Evolutionary conservation across 164 flowering plant genomes (phyloP).

Genomic region (Annona squamosa): DNA sequence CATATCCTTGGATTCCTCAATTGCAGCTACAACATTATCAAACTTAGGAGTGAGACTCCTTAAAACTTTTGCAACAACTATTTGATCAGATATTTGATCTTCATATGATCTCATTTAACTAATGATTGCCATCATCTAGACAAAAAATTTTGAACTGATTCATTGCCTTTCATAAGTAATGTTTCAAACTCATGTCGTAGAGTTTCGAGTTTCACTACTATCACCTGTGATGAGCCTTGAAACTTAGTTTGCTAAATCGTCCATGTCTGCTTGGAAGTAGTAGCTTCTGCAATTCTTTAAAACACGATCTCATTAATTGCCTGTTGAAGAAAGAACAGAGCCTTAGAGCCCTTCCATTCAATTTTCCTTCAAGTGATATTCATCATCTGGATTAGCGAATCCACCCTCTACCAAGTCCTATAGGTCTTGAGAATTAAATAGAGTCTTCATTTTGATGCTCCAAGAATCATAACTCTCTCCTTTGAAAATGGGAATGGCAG

Average conservation of each 20-base stretch:
- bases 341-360: constrained; percentile 1
- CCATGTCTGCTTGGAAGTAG: background rate
- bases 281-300: background rate
- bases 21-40: background rate
- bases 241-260: background rate
- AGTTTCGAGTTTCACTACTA: background rate
- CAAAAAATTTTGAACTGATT: background rate
- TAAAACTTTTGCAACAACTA: background rate
- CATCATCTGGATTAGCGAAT: background rate
- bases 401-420: too few relatives aligned
- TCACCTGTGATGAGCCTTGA: background rate
- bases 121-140: background rate
- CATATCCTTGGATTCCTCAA: constrained; percentile 2
- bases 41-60: background rate
- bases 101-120: constrained; percentile 1
- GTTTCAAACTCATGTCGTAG: too few relatives aligned
- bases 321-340: constrained; percentile 1
- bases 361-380: background rate
- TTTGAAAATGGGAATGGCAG: too few relatives aligned
- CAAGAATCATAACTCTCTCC: too few relatives aligned
- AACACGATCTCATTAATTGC: background rate
- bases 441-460: too few relatives aligned
- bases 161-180: background rate
- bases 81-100: background rate
- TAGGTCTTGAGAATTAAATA: too few relatives aligned